Evolutionary conservation across 768 basidiomycete species (phyloP), one percentile per base, ranked within the genome.

Genomic region (Paxillus involutus): DNA sequence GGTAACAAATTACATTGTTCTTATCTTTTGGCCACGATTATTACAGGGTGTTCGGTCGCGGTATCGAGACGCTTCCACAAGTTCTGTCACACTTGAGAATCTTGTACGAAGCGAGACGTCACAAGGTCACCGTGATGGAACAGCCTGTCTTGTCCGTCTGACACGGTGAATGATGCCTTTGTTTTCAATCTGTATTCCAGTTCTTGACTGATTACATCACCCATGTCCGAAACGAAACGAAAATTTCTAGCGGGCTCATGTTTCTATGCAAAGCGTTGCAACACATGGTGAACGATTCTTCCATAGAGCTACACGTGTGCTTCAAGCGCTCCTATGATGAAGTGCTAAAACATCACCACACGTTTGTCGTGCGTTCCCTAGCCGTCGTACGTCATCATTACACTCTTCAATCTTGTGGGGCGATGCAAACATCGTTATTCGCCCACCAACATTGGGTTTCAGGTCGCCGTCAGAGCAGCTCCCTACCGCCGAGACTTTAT

Each of bases 281-380:
- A 66, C 76, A 83, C 61, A 81, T 84, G 76, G 87, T 85, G 58
- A 67, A 67, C 6, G 82, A 89, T 60, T 69, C 68, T 16, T 62
- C 61, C 24, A 63, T 77, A 2, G 84, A 87, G 57, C 72, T 89
- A 43, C 80, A 84, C 59, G 74, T 79, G 53, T 89, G 88, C 68
- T 90, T 91, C 75, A 81, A 78, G 67, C 75, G 80, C 40, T 79
- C 89, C 3, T 91, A 88, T 65, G 87, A 91, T 56, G 75, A 77
- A 49, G 82, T 88, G 16, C 75, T 91, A 47, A 73, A 69, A 48
- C 84, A 83, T 55, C 86, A 89, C 67, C 85, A 88, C 64, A 75
- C 80, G 0, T 87, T 86, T 65, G 30, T 89, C 59, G 76, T 89
- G 55, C 83, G 86, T 21, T 81, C 85, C 19, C 51, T 70, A n/a